phyloP scores from a whole-genome alignment of 2,329 filamentous ascomycete species.

The Chaetomium globosum region DNA sequence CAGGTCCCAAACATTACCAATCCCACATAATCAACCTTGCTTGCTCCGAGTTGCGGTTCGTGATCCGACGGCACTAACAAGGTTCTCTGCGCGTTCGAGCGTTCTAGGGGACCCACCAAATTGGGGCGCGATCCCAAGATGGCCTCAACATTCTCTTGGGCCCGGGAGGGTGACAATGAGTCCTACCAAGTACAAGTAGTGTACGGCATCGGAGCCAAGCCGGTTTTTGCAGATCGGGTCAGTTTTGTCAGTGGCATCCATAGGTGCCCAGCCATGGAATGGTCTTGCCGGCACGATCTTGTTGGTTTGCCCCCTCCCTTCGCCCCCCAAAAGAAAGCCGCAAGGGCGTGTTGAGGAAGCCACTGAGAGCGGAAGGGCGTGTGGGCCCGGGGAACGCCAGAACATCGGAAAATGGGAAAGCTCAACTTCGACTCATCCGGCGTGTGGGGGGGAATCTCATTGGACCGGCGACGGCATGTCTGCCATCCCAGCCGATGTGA shows the following conservation, averaged over 20 bases:
- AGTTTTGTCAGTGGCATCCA: no score
- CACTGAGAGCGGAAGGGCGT: slow-evolving; percentile 5
- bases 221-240: neutral
- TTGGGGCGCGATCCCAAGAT: slow-evolving; percentile 14
- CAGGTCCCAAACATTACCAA: slow-evolving; percentile 23
- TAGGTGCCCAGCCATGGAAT: neutral
- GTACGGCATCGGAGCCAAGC: neutral
- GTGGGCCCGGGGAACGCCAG: neutral
- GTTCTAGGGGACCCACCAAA: slow-evolving; percentile 19
- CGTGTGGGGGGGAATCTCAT: slow-evolving; percentile 21
- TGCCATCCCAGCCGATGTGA: slow-evolving; percentile 16
- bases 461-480: slow-evolving; percentile 1
- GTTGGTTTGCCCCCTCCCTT: neutral
- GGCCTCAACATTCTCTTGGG: neutral
- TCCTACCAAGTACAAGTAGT: neutral
- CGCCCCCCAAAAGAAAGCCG: neutral
- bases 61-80: slow-evolving; percentile 23
- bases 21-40: slow-evolving; percentile 12
- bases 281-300: neutral
- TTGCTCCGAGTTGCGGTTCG: slow-evolving; percentile 21
- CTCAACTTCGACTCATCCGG: slow-evolving; percentile 21
- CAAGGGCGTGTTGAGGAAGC: neutral
- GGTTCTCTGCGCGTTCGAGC: slow-evolving; percentile 6
- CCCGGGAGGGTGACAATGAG: neutral
- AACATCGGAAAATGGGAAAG: neutral